Evolutionary conservation across 805 yeast species (phyloP), one percentile per base, ranked within the genome.

Genomic region (Wickerhamomyces mucosus): DNA sequence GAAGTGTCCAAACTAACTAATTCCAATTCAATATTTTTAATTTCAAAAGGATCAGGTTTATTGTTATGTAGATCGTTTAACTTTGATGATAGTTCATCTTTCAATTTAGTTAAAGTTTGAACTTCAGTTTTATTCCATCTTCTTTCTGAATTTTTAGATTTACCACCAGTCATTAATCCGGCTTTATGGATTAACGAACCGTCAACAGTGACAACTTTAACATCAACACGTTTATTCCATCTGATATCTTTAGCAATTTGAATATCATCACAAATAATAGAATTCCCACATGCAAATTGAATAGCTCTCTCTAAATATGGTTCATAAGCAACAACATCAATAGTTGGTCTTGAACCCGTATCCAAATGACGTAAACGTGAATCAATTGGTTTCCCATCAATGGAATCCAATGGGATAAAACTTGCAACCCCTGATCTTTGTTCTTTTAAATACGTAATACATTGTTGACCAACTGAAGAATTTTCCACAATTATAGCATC

Each of bases 111-210:
- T 41, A 86, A 60, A 15, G 64, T 59, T 31, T 66, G 69, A 42
- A 71, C 68, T 43, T 78, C 82, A 26, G 71, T 67, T 46, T 79
- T 84, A 51, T 77, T 85, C 94, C 94, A 84, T 40, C 71, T 66
- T 35, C 65, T 62, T n/a, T 63, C 55, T 18, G 53, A 49, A 24
- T 62, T 62, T n/a, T 63, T 63, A 6, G 73, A 64, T 18, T 65
- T 59, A 42, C 96, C 96, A 52, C 96, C 96, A 7, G 96, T 80
- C 94, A 92, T 84, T 22, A 86, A 63, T 6, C 95, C 95, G 5
- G 89, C 77, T 46, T 74, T 75, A 49, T 84, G 85, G 28, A 92
- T 81, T 19, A 86, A 63, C 0, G 89, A 72, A 2, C 98, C 98
- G 30, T 84, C 85, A 11, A 84, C 46, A 1, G 95, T 72, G 3